These are phyloP conservation scores for Thielaviopsis punctulata DNA, from an alignment of 2,329 filamentous ascomycete genomes.

Conservation along the genomic window DNA sequence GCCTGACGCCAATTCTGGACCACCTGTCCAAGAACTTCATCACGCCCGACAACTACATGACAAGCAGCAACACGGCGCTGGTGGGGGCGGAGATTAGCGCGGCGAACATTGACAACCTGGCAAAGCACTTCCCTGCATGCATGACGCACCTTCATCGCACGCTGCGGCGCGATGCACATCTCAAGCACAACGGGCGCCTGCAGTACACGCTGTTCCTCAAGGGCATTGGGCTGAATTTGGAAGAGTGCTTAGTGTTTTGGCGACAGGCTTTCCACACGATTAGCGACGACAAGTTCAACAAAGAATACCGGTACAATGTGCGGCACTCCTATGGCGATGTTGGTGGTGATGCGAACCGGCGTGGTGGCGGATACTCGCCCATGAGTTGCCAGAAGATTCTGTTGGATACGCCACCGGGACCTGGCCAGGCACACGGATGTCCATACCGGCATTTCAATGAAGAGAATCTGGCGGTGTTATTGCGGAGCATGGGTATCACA, in stretches of 20 bases:
- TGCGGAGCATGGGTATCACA: constrained; percentile 62
- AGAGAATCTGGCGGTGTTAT: constrained; percentile 64
- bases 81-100: constrained; percentile 59
- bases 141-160: constrained; percentile 84
- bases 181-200: constrained; percentile 83
- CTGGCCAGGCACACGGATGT: constrained; percentile 86
- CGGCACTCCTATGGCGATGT: constrained; percentile 93
- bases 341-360: constrained; percentile 74
- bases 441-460: constrained; percentile 83
- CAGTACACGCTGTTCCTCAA: constrained; percentile 97
- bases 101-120: constrained; percentile 60
- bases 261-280: constrained; percentile 68
- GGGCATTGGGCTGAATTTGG: constrained; percentile 79
- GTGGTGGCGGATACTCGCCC: constrained; percentile 74
- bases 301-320: constrained; percentile 93
- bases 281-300: constrained; percentile 89
- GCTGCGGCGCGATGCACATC: constrained; percentile 69
- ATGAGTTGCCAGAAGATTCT: constrained; percentile 93
- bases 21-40: constrained; percentile 93
- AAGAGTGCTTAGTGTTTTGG: constrained; percentile 89
- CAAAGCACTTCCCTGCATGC: constrained; percentile 73
- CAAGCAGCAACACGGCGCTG: constrained; percentile 41
- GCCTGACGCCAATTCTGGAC: constrained; percentile 49
- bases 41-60: constrained; percentile 73
- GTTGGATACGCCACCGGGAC: constrained; percentile 70